Evolutionary conservation across 352 stramenopile genomes (phyloP), one percentile per base, ranked within the genome.

Genomic region (Hyaloperonospora brassicae): DNA sequence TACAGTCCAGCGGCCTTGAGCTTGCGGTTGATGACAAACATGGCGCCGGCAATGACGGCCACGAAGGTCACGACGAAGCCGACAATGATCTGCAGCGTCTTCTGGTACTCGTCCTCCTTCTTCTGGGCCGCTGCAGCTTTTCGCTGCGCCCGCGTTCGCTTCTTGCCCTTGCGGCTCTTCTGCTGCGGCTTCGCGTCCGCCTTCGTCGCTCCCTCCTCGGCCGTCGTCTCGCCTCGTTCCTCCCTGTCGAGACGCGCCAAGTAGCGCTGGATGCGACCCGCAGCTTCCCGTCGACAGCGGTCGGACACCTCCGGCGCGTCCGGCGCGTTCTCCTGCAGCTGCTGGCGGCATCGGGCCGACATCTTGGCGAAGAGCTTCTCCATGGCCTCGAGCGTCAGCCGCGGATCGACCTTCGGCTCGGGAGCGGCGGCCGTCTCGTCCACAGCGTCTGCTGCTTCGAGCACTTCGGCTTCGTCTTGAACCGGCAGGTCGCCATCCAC

Each of bases 1-100:
- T 90, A 90, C 67, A 90, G 85, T 24, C 79, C 79, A 13, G 77
- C 79, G 10, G 61, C 66, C 70, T 90, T 90, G 50, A 90, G 78
- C 70, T 93, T 93, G 62, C 82, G 76, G 66, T 89, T 89, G 53
- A 91, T 87, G 63, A 82, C 64, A 57, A 72, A 89, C 31, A 79
- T 78, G 39, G 64, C 69, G 14, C 77, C 75, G 5, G 63, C 59
- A 21, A 80, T 53, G n/a, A 82, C 54, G 0, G 79, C 79, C 46
- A 90, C 49, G 24, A 89, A 35, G 47, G 82, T 90, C 22, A 52
- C 59, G 9, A 93, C 67, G 40, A 93, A 90, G 27, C 66, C 80
- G 27, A 85, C 11, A 43, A 93, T 88, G 17, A 72, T 54, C 56
- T 86, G 73, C 45, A 93, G 61, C 17, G 82, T 84, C 51, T 86